Evolutionary conservation across 345 rosid species (phyloP).

Genomic region (Salix viminalis): DNA sequence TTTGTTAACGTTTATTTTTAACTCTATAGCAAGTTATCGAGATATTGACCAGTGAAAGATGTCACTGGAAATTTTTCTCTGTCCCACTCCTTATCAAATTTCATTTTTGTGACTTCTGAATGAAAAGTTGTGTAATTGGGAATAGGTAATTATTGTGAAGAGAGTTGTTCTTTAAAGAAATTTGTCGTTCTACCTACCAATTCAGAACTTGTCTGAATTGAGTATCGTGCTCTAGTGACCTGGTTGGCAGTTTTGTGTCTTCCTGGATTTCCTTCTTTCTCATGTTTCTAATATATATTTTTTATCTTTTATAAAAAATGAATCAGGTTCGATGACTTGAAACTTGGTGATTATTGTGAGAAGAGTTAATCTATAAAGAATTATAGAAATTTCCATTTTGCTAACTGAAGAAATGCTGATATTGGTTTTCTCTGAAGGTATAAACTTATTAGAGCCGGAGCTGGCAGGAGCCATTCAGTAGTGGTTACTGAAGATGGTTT

Average conservation of each 20-base stretch:
- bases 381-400: background rate
- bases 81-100: background rate
- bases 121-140: background rate
- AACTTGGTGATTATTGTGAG: background rate
- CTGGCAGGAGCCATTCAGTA: conserved; percentile 77
- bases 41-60: background rate
- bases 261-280: background rate
- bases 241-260: background rate
- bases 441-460: conserved; percentile 65
- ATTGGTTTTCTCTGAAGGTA: conserved; percentile 42
- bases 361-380: background rate
- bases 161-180: background rate
- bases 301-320: background rate
- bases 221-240: background rate
- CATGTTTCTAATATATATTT: background rate
- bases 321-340: background rate
- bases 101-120: background rate
- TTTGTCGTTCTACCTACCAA: background rate
- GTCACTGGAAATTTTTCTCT: background rate
- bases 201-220: background rate
- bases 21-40: background rate
- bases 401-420: background rate
- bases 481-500: conserved; percentile 74
- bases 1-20: background rate
- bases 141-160: background rate